A percentile compares a stretch with the other conserved stretches of the same genome.
Evolutionary conservation across 2,329 filamentous ascomycete genomes (phyloP).

Genomic region (Sclerotinia trifoliorum): DNA sequence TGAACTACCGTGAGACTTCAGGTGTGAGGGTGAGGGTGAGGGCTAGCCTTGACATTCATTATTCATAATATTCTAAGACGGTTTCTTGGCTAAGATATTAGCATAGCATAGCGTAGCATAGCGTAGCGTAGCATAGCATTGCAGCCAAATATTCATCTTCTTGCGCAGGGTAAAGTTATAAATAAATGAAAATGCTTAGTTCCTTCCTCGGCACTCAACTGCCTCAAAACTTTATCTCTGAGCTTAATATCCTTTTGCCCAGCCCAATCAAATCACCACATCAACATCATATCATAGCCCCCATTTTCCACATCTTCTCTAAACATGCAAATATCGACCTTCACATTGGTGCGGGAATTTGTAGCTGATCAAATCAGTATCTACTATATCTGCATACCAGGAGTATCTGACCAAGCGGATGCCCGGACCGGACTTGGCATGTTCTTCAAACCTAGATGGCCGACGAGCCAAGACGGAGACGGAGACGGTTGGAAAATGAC

Average conservation of each 20-base stretch:
- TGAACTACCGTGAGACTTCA: neutral
- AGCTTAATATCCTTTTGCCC: neutral
- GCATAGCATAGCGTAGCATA: neutral
- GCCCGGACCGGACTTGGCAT: conserved; percentile 17
- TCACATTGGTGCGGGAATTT: neutral
- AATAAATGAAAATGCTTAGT: neutral
- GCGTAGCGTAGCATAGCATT: neutral
- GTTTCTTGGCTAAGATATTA: neutral
- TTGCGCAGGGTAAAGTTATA: neutral
- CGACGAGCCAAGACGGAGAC: conserved; percentile 10
- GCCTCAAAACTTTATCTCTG: neutral
- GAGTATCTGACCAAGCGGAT: neutral
- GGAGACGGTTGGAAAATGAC: neutral
- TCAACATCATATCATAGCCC: neutral
- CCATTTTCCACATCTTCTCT: neutral
- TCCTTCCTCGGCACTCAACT: conserved; percentile 5
- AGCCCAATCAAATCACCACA: neutral
- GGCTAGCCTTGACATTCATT: conserved; percentile 5
- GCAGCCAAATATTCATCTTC: neutral
- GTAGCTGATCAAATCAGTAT: neutral
- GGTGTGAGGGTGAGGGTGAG: too few species aligned
- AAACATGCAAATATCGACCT: conserved; percentile 9
- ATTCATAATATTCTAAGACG: neutral
- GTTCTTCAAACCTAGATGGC: conserved; percentile 3
- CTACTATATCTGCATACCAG: neutral